These are phyloP conservation scores for Cephalotrichum gorgonifer DNA, from an alignment of 2,329 filamentous ascomycete species.

Conservation along the genomic window DNA sequence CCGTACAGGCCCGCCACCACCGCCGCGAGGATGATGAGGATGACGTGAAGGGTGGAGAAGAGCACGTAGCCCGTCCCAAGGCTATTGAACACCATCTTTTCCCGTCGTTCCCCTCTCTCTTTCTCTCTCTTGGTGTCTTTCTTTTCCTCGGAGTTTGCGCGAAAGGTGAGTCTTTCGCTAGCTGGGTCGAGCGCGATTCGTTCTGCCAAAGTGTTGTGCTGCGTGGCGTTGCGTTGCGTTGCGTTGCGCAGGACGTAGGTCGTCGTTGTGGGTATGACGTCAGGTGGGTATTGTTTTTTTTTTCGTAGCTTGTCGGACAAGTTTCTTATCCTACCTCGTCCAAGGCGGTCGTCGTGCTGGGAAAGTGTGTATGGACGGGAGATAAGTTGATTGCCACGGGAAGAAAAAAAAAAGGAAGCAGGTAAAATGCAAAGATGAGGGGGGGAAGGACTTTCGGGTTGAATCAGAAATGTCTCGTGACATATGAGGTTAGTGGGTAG, in stretches of 20 bases:
- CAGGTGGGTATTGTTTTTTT: too few relatives aligned
- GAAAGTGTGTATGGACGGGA: neutral
- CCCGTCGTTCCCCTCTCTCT: neutral
- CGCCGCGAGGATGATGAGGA: conserved; percentile 67
- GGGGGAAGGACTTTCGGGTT: neutral
- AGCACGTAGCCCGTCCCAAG: conserved; percentile 37
- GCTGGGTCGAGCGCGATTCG: too few relatives aligned
- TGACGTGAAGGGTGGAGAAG: conserved; percentile 57
- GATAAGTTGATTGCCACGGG: neutral
- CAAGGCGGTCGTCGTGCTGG: too few relatives aligned
- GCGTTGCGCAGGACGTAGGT: too few relatives aligned
- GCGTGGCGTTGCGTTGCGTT: neutral
- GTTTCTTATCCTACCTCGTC: too few relatives aligned
- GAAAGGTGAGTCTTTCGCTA: neutral
- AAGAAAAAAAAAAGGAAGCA: neutral
- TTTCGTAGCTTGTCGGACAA: too few relatives aligned
- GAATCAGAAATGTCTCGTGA: neutral
- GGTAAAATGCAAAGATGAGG: neutral
- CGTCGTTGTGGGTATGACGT: too few relatives aligned
- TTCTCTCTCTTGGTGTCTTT: neutral
- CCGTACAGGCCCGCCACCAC: conserved; percentile 73
- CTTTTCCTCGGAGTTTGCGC: neutral
- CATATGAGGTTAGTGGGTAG: neutral
- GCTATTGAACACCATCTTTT: conserved; percentile 35
- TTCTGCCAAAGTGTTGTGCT: too few relatives aligned